A percentile compares a stretch with the other conserved stretches of the same genome.
Conservation (phyloP, 768 basidiomycete species). For the Leccinum fibrillosum region DNA sequence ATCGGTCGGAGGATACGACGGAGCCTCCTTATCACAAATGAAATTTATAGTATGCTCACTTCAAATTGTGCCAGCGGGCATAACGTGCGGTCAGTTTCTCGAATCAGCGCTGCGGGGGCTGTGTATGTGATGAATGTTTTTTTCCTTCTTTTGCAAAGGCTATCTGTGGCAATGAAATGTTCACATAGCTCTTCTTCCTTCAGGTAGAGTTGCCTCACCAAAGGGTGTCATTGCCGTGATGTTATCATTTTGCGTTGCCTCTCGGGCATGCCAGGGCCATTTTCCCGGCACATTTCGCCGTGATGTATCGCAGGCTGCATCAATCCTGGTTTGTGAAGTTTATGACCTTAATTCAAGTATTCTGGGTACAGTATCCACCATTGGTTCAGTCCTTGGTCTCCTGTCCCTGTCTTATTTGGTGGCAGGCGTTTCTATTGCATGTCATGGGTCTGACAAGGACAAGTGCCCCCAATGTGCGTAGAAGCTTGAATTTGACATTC, state of each 20-base stretch:
- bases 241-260: constrained; percentile 11
- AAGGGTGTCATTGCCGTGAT: constrained; percentile 6
- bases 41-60: constrained; percentile 10
- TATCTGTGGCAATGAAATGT: constrained; percentile 13
- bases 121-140: background rate
- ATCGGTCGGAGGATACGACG: constrained; percentile 16
- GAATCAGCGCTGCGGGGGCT: background rate
- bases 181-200: background rate
- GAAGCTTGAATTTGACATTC: constrained; percentile 1
- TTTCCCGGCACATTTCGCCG: constrained; percentile 9
- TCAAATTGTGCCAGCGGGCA: constrained; percentile 1
- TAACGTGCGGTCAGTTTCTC: constrained; percentile 1
- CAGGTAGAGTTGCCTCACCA: background rate
- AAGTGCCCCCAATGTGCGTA: background rate
- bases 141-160: constrained; percentile 3
- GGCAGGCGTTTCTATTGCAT: background rate
- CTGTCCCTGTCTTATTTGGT: constrained; percentile 1
- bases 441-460: background rate
- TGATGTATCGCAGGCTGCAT: constrained; percentile 12
- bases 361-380: constrained; percentile 14
- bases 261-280: constrained; percentile 4
- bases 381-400: constrained; percentile 6
- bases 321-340: constrained; percentile 7
- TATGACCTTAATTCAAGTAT: background rate
- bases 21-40: constrained; percentile 12